These are phyloP conservation scores for Colletotrichum costaricense DNA, from an alignment of 2,329 filamentous ascomycete species.

Conservation along the genomic window DNA sequence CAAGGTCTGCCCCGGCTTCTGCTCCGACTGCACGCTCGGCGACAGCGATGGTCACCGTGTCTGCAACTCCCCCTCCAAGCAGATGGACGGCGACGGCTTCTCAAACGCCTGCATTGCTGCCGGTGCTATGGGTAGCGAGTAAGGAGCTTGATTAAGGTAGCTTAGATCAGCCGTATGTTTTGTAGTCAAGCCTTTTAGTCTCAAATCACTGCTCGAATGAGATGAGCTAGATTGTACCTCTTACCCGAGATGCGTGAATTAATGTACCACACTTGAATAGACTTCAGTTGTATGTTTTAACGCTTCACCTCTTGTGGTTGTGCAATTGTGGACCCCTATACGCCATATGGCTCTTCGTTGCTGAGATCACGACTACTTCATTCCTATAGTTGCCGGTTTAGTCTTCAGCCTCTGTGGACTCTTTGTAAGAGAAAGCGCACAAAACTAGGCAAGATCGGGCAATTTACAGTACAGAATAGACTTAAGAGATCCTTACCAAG, in stretches of 20 bases:
- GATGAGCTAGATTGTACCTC: too few species aligned
- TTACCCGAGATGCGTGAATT: too few species aligned
- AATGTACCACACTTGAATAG: too few species aligned
- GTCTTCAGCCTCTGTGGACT: too few species aligned
- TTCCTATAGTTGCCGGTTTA: too few species aligned
- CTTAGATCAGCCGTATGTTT: not conserved
- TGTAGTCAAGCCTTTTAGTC: not conserved
- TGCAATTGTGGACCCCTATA: too few species aligned
- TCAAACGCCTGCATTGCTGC: not conserved
- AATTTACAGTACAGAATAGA: not conserved
- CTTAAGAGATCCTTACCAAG: not conserved
- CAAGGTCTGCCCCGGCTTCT: constrained; percentile 10
- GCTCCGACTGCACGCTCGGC: constrained; percentile 8
- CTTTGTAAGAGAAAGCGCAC: too few species aligned
- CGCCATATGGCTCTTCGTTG: too few species aligned
- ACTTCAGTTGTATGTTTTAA: too few species aligned
- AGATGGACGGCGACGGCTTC: constrained; percentile 5
- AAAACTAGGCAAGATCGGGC: too few species aligned
- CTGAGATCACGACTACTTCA: too few species aligned
- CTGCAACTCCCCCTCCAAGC: constrained; percentile 10
- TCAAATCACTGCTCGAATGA: not conserved
- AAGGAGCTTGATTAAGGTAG: not conserved
- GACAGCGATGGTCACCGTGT: constrained; percentile 2
- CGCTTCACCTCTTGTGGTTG: too few species aligned
- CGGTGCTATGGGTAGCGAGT: not conserved